Conservation (phyloP, 306 rosid genomes). For the Malus fusca region DNA sequence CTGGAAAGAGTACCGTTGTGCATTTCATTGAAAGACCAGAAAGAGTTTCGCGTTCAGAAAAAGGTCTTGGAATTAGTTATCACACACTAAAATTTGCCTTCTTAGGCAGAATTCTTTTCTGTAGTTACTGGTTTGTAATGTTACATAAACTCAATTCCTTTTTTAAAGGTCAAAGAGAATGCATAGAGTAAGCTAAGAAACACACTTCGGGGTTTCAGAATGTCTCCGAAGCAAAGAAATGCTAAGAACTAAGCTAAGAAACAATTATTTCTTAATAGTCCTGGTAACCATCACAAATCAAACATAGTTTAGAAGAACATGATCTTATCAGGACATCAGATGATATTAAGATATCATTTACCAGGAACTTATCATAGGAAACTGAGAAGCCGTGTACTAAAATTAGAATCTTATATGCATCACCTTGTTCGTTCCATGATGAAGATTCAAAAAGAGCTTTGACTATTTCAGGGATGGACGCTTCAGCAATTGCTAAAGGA, state of each 20-base stretch:
- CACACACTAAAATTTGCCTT: background rate
- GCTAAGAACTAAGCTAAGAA: background rate
- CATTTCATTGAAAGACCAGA: background rate
- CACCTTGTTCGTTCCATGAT: conserved; percentile 86
- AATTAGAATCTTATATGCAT: conserved; percentile 12
- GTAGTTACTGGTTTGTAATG: background rate
- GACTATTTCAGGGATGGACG: conserved; percentile 71
- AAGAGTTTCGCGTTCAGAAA: background rate
- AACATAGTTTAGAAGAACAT: conserved; percentile 3
- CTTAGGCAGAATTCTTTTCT: background rate
- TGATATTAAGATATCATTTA: background rate
- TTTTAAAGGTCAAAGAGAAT: background rate
- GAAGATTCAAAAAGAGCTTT: conserved; percentile 85
- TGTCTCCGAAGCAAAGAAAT: background rate
- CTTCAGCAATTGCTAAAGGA: conserved; percentile 92
- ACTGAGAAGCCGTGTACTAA: background rate
- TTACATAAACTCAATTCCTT: background rate
- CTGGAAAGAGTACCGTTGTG: background rate
- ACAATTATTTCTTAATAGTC: background rate
- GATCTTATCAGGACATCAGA: background rate
- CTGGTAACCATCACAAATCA: background rate
- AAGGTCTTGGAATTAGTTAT: background rate
- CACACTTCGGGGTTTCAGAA: background rate
- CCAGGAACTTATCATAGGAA: background rate
- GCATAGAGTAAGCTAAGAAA: background rate